A percentile compares a stretch with the other conserved stretches of the same genome.
These are phyloP conservation scores for Aspergillus floridensis DNA, from an alignment of 2,329 filamentous ascomycete genomes.

Conservation along the genomic window DNA sequence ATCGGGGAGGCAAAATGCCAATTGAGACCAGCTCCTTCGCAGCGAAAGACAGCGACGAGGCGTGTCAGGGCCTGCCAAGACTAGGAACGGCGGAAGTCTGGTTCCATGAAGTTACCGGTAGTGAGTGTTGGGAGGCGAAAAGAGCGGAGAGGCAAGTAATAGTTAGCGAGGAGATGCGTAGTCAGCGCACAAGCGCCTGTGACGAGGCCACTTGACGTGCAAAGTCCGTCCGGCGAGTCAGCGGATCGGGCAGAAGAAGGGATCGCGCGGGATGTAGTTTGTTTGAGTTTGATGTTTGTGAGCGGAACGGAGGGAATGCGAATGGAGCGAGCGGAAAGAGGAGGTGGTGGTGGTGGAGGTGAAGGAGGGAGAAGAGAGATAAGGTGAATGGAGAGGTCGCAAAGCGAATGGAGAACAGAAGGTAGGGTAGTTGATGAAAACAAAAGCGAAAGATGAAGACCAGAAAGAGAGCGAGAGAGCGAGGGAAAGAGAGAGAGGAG, in stretches of 20 bases:
- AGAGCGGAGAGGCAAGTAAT: slow-evolving; percentile 7
- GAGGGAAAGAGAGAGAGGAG: slow-evolving; percentile 15
- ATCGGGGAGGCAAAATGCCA: slow-evolving; percentile 8
- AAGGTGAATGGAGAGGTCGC: slow-evolving; percentile 8
- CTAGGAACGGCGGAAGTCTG: slow-evolving; percentile 13
- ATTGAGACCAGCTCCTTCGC: slow-evolving; percentile 17
- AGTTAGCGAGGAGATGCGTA: background rate
- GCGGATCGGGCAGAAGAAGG: background rate
- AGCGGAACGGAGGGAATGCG: background rate
- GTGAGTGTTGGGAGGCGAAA: slow-evolving; percentile 1
- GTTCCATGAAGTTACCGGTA: slow-evolving; percentile 14
- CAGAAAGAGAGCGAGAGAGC: slow-evolving; percentile 18
- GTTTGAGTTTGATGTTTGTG: background rate
- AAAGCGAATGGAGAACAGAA: slow-evolving; percentile 9
- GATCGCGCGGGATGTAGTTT: background rate
- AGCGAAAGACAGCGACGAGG: slow-evolving; percentile 16
- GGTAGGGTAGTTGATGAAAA: slow-evolving; percentile 7
- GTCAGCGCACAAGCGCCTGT: slow-evolving; percentile 17
- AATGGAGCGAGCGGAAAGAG: background rate
- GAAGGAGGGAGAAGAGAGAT: slow-evolving; percentile 6
- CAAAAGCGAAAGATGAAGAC: slow-evolving; percentile 11
- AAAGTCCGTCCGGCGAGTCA: slow-evolving; percentile 4
- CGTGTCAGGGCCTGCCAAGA: slow-evolving; percentile 20
- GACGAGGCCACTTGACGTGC: slow-evolving; percentile 16
- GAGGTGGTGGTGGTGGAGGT: background rate